Evolutionary conservation across 2,329 filamentous ascomycete species (phyloP).

Genomic region (Neodidymelliopsis sp.): DNA sequence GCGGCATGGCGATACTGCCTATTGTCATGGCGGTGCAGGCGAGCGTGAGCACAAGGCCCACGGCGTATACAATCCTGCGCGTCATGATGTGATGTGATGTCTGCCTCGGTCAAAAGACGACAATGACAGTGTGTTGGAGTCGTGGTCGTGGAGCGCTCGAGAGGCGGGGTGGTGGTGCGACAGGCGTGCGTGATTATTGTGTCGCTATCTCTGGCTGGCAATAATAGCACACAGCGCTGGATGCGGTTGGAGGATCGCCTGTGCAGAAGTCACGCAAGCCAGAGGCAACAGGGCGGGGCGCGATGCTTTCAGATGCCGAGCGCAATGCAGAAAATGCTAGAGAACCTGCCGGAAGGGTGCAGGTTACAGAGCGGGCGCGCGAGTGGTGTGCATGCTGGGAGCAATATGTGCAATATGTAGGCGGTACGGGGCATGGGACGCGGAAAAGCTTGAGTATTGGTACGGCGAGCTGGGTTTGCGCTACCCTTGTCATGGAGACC

Average conservation of each 20-base stretch:
- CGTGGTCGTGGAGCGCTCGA: not conserved
- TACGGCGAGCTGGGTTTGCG: slow-evolving; percentile 17
- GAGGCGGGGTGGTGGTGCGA: slow-evolving; percentile 1
- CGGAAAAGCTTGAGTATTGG: slow-evolving; percentile 24
- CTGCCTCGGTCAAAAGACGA: not conserved
- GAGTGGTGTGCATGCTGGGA: slow-evolving; percentile 19
- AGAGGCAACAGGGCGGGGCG: slow-evolving; percentile 13
- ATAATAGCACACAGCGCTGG: slow-evolving; percentile 5
- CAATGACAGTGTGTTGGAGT: too few relatives aligned
- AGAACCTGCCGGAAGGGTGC: slow-evolving; percentile 15
- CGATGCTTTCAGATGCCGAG: slow-evolving; percentile 6
- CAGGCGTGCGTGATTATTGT: slow-evolving; percentile 11
- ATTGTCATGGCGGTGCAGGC: slow-evolving; percentile 73
- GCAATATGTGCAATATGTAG: slow-evolving; percentile 21
- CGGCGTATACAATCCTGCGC: slow-evolving; percentile 57
- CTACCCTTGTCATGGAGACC: slow-evolving; percentile 18
- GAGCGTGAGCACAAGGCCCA: slow-evolving; percentile 57
- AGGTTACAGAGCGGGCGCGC: slow-evolving; percentile 15
- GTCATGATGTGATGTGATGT: slow-evolving; percentile 50
- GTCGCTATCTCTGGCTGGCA: not conserved
- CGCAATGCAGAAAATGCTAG: slow-evolving; percentile 1
- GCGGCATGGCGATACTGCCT: slow-evolving; percentile 70
- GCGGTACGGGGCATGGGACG: slow-evolving; percentile 16
- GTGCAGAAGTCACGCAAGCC: slow-evolving; percentile 20
- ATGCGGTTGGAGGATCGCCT: slow-evolving; percentile 7